Conservation (phyloP, 75 land plant species). For the Pinus tabuliformis region DNA sequence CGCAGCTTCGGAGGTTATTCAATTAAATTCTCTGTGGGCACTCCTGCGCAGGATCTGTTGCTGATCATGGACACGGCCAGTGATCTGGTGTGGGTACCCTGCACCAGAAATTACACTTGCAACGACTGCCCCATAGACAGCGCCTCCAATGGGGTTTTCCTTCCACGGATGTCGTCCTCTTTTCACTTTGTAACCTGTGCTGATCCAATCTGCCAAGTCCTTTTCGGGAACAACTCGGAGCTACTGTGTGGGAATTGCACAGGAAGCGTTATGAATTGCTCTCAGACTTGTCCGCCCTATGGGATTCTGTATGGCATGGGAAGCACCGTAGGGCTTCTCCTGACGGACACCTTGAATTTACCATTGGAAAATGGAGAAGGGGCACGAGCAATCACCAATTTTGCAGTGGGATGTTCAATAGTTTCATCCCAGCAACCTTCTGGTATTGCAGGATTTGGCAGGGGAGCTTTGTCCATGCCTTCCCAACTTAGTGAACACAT, state of each 20-base stretch:
- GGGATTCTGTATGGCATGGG: slow-evolving; percentile 48
- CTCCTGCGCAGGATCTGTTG: slow-evolving; percentile 45
- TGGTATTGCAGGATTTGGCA: slow-evolving; percentile 63
- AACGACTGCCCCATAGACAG: slow-evolving; percentile 3
- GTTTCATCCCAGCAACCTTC: slow-evolving; percentile 33
- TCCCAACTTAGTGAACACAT: slow-evolving; percentile 22
- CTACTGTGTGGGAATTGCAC: slow-evolving; percentile 1
- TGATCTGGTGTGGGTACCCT: slow-evolving; percentile 55
- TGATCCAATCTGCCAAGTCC: slow-evolving; percentile 46
- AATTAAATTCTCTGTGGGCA: slow-evolving; percentile 42
- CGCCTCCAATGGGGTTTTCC: too few relatives aligned
- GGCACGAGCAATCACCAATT: not conserved
- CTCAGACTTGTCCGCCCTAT: slow-evolving; percentile 49
- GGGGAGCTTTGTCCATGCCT: slow-evolving; percentile 48
- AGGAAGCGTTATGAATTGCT: slow-evolving; percentile 9
- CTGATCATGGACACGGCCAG: slow-evolving; percentile 58
- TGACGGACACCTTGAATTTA: slow-evolving; percentile 42
- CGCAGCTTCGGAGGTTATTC: slow-evolving; percentile 65
- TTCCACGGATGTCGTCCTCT: slow-evolving; percentile 47
- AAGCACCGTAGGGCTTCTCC: slow-evolving; percentile 41
- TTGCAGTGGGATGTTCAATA: slow-evolving; percentile 55
- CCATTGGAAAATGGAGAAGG: not conserved
- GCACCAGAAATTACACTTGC: slow-evolving; percentile 31
- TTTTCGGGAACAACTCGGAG: slow-evolving; percentile 14
- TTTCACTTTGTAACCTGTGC: slow-evolving; percentile 40